These are phyloP conservation scores for Boletus insuetus DNA, from an alignment of 768 basidiomycete genomes.

Conservation along the genomic window DNA sequence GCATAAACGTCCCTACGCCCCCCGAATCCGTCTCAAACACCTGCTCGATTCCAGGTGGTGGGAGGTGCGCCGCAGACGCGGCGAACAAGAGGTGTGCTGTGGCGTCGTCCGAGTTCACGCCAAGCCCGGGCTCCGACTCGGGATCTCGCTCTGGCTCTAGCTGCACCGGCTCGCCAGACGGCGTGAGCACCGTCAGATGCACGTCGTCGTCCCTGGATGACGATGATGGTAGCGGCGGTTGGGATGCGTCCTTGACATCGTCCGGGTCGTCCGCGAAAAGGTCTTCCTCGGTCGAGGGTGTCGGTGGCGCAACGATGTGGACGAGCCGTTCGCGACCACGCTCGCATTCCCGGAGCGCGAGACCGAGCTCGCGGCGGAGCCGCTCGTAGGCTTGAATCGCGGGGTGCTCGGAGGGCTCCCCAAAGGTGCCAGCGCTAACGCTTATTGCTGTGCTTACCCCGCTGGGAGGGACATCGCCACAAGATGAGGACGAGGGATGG, in stretches of 20 bases:
- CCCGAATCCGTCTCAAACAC: constrained; percentile 73
- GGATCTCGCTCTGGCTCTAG: not conserved
- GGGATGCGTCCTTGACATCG: not conserved
- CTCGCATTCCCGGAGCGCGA: constrained; percentile 80
- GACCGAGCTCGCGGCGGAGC: constrained; percentile 70
- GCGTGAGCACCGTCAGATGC: constrained; percentile 7
- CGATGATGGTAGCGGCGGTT: not conserved
- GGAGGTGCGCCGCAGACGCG: constrained; percentile 52
- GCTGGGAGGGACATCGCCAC: not conserved
- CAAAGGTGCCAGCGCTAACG: not conserved
- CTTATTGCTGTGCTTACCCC: not conserved
- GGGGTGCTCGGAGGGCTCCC: constrained; percentile 36
- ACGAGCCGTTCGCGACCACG: constrained; percentile 67
- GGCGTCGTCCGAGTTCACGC: constrained; percentile 46
- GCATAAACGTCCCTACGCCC: constrained; percentile 35
- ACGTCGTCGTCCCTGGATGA: not conserved
- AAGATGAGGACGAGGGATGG: constrained; percentile 20
- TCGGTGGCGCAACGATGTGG: constrained; percentile 51
- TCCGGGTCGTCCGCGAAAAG: not conserved
- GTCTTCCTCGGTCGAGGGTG: constrained; percentile 39
- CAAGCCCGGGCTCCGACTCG: not conserved
- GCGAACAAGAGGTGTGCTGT: constrained; percentile 52
- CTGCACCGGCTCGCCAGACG: constrained; percentile 25
- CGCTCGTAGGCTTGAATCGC: constrained; percentile 73
- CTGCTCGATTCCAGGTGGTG: constrained; percentile 70